A percentile compares a stretch with the other conserved stretches of the same genome.
phyloP scores from a whole-genome alignment of 108 stramenopile genomes.

The Discostella pseudostelligera region DNA sequence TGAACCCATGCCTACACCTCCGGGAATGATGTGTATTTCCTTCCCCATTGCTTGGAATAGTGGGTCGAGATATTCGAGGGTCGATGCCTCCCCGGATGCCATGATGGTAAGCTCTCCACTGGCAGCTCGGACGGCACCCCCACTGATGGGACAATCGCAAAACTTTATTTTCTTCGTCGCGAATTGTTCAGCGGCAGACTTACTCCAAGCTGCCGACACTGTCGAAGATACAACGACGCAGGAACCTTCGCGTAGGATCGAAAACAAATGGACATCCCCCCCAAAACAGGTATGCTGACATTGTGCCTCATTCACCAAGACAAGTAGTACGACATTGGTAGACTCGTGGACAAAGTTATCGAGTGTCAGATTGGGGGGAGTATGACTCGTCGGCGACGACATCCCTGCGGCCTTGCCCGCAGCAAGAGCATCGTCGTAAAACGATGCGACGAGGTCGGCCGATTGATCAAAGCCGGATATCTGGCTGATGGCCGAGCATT shows the following conservation, averaged over 20 bases:
- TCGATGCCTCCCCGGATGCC: constrained; percentile 45
- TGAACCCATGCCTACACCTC: constrained; percentile 69
- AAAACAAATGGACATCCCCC: constrained; percentile 21
- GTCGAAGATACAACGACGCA: constrained; percentile 70
- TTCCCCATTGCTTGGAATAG: constrained; percentile 58
- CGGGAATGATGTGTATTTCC: constrained; percentile 60
- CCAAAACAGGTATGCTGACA: constrained; percentile 64
- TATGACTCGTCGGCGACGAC: not conserved
- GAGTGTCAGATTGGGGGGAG: constrained; percentile 10
- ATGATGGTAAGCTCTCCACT: constrained; percentile 73
- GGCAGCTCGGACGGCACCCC: constrained; percentile 65
- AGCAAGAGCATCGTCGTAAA: constrained; percentile 46
- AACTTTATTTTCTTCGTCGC: constrained; percentile 42
- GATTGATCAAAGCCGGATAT: constrained; percentile 58
- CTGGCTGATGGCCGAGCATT: constrained; percentile 28
- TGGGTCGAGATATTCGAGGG: constrained; percentile 35
- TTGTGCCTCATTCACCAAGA: constrained; percentile 72
- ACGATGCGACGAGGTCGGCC: constrained; percentile 33
- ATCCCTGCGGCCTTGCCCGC: constrained; percentile 40
- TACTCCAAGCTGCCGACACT: constrained; percentile 64
- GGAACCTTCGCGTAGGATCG: constrained; percentile 40
- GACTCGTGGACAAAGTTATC: constrained; percentile 25
- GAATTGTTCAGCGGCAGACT: constrained; percentile 37
- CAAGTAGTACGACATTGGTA: constrained; percentile 59
- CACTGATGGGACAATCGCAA: constrained; percentile 72